Percentiles rank a stretch among this genome's conserved stretches.
These are phyloP conservation scores for Ogataea angusta DNA, from an alignment of 805 yeast species.

Conservation along the genomic window DNA sequence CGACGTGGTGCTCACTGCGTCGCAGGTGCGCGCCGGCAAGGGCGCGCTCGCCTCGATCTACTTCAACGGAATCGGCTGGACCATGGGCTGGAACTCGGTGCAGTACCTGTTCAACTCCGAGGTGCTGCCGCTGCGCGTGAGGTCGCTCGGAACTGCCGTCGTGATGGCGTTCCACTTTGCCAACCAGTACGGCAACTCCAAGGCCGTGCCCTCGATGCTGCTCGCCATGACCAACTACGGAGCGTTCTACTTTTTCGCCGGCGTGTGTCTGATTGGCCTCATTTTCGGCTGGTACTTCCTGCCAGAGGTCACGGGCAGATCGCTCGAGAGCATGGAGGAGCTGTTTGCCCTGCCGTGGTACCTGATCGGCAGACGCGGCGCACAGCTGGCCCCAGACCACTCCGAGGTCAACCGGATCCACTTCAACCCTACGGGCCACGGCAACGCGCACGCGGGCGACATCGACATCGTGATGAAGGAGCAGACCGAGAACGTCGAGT, in stretches of 20 bases:
- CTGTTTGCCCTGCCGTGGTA: conserved; percentile 56
- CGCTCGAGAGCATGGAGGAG: conserved; percentile 51
- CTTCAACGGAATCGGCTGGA: conserved; percentile 55
- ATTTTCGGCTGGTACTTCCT: conserved; percentile 47
- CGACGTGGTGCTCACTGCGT: conserved; percentile 29
- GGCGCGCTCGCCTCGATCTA: conserved; percentile 51
- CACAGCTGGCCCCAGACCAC: conserved; percentile 48
- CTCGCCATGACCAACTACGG: conserved; percentile 44
- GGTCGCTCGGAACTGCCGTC: conserved; percentile 47
- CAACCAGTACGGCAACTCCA: conserved; percentile 55
- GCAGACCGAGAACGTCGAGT: conserved; percentile 11
- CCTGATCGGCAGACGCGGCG: conserved; percentile 52
- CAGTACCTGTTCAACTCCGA: conserved; percentile 56
- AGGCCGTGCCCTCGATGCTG: conserved; percentile 52
- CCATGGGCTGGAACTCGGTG: conserved; percentile 54
- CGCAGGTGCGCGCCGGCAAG: conserved; percentile 38
- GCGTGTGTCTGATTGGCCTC: conserved; percentile 40
- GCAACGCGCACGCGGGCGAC: conserved; percentile 16
- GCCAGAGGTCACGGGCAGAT: conserved; percentile 50
- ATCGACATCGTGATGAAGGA: conserved; percentile 13
- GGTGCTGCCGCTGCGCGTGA: conserved; percentile 48
- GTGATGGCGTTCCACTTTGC: conserved; percentile 56
- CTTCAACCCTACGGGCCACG: conserved; percentile 9
- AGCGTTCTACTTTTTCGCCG: conserved; percentile 50
- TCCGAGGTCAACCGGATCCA: conserved; percentile 19